Conservation (phyloP, 2,329 filamentous ascomycete genomes). For the Sporothrix luriei region DNA sequence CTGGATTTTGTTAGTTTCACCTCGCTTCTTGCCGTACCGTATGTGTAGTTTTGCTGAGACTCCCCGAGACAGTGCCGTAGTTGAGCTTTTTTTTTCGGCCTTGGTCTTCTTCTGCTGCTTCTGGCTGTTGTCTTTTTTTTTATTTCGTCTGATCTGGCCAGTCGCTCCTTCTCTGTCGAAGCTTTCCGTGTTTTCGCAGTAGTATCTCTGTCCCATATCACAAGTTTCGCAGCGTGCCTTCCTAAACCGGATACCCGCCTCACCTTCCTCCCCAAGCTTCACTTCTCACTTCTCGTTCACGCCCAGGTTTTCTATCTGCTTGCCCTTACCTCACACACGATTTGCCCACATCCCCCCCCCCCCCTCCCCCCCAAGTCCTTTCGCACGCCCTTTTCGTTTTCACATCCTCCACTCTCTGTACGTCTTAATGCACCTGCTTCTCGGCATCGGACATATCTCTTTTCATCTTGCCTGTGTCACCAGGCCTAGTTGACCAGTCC, state of each 20-base stretch:
- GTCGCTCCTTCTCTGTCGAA: neutral
- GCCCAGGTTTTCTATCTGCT: neutral
- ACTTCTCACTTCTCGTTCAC: constrained; percentile 6
- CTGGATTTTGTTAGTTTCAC: neutral
- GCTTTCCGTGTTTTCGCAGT: neutral
- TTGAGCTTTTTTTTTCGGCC: neutral
- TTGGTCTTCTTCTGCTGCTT: neutral
- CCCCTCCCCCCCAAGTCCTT: neutral
- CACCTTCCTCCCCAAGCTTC: neutral
- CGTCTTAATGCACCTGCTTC: neutral
- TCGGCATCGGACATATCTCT: constrained; percentile 1
- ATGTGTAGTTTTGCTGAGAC: constrained; percentile 8
- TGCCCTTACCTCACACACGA: neutral
- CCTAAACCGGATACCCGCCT: constrained; percentile 1
- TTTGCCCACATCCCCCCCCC: neutral
- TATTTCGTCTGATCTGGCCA: constrained; percentile 2
- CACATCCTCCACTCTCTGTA: neutral
- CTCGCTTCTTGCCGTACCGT: neutral
- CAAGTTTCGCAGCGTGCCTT: constrained; percentile 20
- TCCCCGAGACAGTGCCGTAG: constrained; percentile 4
- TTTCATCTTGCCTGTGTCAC: constrained; percentile 14
- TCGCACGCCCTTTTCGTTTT: neutral
- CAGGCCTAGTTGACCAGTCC: neutral
- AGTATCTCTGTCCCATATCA: neutral
- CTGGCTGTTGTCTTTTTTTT: neutral